Evolutionary conservation across 192 early-diverging fungal species (phyloP), one percentile per base, ranked within the genome.

Genomic region (Pilobolus umbonatus): DNA sequence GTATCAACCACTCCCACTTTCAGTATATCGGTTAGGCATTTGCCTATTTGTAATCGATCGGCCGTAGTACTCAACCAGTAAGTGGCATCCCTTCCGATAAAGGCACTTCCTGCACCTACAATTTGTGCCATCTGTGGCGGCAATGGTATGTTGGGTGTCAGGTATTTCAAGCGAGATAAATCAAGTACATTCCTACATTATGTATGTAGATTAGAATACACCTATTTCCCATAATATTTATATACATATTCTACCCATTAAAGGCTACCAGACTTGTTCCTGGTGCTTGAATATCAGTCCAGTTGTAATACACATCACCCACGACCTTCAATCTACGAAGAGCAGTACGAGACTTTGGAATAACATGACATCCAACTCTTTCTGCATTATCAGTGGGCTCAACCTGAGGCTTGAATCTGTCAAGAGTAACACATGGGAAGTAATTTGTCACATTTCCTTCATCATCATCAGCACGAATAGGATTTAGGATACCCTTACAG

Each of bases 1-100:
- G 84, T 74, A 64, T 96, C 92, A 46, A 96, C 69, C 1, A 79
- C 80, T 0, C 91, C 94, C 25, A 93, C 85, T 54, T 85, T 80
- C 77, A 91, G 82, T 44, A 88, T 78, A 21, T 94, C 90, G 11
- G 77, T 68, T 62, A 94, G 71, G 61, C 93, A 96, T 40, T 82
- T 75, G 44, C 80, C 89, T 30, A 85, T 55, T 26, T 67, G 50
- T 39, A 80, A 69, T 17, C 69, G 67, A 40, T 83, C 83, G 24
- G 72, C 71, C 1, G 78, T 71, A 2, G 52, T 71, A 22, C 70
- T 75, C 34, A 80, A 64, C 60, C 75, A 77, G 24, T 75, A 65
- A 14, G 67, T 68, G 26, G 76, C 72, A 60, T 84, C 84, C 43
- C 74, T 66, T 35, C 82, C 84, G 60, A 82, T 68, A 56, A 77